phyloP scores from a whole-genome alignment of 1,284 basidiomycete genomes.

The Dichomitus squalens region DNA sequence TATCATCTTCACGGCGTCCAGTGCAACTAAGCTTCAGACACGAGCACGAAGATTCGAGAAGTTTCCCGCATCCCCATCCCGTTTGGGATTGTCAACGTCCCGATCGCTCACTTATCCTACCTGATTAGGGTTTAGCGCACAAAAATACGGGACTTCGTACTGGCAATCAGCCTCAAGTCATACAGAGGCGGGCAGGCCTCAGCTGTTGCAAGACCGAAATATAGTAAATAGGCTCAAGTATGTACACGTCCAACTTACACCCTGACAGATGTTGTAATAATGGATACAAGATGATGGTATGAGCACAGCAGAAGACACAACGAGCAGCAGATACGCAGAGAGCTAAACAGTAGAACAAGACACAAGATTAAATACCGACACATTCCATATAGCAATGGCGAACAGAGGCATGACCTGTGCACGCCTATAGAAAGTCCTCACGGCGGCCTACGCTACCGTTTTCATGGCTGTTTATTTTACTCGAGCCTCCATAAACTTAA shows the following conservation, averaged over 20 bases:
- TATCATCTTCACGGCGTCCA: conserved; percentile 17
- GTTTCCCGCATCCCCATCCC: background rate
- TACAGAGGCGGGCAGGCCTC: too few species aligned
- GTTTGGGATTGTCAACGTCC: background rate
- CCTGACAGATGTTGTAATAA: background rate
- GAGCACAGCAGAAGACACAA: background rate
- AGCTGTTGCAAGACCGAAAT: too few species aligned
- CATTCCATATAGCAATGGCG: background rate
- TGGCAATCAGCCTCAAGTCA: background rate
- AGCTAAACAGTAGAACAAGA: background rate
- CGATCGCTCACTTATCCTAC: conserved; percentile 1
- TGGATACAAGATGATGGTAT: background rate
- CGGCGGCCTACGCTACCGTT: too few species aligned
- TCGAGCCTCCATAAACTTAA: too few species aligned
- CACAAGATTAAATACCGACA: background rate
- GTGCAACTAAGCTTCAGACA: background rate
- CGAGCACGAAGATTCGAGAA: conserved; percentile 12
- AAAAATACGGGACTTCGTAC: too few species aligned
- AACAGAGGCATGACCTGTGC: too few species aligned
- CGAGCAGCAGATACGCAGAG: background rate
- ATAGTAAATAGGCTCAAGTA: too few species aligned
- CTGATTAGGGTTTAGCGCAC: background rate
- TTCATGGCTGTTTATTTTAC: too few species aligned
- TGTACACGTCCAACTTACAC: background rate
- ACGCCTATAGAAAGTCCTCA: too few species aligned